Conservation (phyloP, 2,329 filamentous ascomycete genomes). For the Malbranchea cinnamomea region DNA sequence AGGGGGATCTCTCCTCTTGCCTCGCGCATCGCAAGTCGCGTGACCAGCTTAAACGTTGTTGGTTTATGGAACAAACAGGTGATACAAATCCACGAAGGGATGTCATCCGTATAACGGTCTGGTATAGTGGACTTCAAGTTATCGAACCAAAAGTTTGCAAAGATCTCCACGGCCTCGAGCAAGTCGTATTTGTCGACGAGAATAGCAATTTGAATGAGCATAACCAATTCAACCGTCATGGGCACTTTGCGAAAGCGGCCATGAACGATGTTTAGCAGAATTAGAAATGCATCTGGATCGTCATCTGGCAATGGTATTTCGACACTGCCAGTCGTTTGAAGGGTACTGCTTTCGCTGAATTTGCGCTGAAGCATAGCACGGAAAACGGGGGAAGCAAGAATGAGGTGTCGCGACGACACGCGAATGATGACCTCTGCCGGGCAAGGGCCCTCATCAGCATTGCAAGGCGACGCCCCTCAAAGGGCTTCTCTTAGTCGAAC, state of each 20-base stretch:
- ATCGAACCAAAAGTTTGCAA: slow-evolving; percentile 10
- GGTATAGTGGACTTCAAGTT: slow-evolving; percentile 9
- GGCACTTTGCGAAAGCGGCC: slow-evolving; percentile 15
- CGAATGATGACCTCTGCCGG: slow-evolving; percentile 8
- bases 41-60: slow-evolving; percentile 8
- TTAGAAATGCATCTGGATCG: slow-evolving; percentile 14
- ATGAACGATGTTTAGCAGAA: slow-evolving; percentile 20
- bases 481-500: too few species aligned
- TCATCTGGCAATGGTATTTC: slow-evolving; percentile 18
- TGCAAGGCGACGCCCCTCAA: too few species aligned
- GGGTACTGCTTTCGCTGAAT: slow-evolving; percentile 9
- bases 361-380: slow-evolving; percentile 11
- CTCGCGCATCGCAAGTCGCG: slow-evolving; percentile 9
- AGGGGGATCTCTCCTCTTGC: slow-evolving; percentile 6
- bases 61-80: slow-evolving; percentile 10
- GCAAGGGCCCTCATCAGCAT: background rate
- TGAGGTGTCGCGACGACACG: slow-evolving; percentile 11
- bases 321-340: slow-evolving; percentile 7
- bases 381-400: slow-evolving; percentile 11
- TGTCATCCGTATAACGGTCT: slow-evolving; percentile 8
- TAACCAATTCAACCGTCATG: slow-evolving; percentile 8
- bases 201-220: slow-evolving; percentile 10
- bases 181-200: slow-evolving; percentile 11
- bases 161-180: slow-evolving; percentile 9
- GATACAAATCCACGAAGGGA: slow-evolving; percentile 10